Conservation (phyloP, 2,329 filamentous ascomycete genomes). For the Calonectria pseudoreteaudii region DNA sequence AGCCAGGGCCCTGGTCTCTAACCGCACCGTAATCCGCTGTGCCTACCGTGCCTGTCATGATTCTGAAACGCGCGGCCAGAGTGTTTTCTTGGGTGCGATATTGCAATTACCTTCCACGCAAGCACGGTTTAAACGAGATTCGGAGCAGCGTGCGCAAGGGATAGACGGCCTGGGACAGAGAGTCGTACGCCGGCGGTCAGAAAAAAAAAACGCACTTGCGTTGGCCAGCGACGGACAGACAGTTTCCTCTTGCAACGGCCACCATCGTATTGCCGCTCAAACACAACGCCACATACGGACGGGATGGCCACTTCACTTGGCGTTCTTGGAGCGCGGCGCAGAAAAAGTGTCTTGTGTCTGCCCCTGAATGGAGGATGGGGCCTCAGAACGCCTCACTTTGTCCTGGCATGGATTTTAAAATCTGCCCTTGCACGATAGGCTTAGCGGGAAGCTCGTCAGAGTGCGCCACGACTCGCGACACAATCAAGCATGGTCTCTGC, state of each 20-base stretch:
- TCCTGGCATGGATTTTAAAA: not conserved
- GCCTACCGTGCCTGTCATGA: constrained; percentile 26
- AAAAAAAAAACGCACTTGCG: constrained; percentile 14
- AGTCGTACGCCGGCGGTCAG: constrained; percentile 6
- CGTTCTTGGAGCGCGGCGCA: not conserved
- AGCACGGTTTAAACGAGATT: constrained; percentile 17
- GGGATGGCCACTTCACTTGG: constrained; percentile 5
- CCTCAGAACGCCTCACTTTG: constrained; percentile 1
- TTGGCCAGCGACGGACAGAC: not conserved
- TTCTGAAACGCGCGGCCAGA: constrained; percentile 38
- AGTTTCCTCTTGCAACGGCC: not conserved
- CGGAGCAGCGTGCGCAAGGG: not conserved
- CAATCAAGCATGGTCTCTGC: constrained; percentile 1
- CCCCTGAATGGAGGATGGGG: constrained; percentile 12
- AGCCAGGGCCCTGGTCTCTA: constrained; percentile 31
- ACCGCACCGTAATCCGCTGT: constrained; percentile 29
- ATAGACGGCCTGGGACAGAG: not conserved
- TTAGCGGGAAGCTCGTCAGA: constrained; percentile 19
- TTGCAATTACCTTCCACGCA: constrained; percentile 28
- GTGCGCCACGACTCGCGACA: constrained; percentile 6
- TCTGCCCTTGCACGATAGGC: constrained; percentile 12
- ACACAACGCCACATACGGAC: not conserved
- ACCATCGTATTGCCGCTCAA: not conserved
- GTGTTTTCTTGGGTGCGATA: constrained; percentile 21
- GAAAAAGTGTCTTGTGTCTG: not conserved